Percentiles rank a stretch among this genome's conserved stretches.
phyloP scores from a whole-genome alignment of 805 yeast species.

The Ogataea pignaliae region DNA sequence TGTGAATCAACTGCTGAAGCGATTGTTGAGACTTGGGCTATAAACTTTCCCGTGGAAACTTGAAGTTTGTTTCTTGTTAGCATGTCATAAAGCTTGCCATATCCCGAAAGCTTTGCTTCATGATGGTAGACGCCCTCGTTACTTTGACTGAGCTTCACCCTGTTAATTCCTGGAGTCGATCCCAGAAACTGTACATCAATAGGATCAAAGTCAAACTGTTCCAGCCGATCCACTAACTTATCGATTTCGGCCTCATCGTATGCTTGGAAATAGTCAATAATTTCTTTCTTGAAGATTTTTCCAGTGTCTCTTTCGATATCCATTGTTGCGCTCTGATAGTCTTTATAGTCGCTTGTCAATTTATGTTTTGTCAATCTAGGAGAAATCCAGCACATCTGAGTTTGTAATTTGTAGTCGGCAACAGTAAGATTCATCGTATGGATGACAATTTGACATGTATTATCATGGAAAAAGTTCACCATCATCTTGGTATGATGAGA shows the following conservation, averaged over 20 bases:
- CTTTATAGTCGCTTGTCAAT: neutral
- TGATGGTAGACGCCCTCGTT: neutral
- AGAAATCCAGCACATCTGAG: slow-evolving; percentile 65
- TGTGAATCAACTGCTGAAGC: slow-evolving; percentile 38
- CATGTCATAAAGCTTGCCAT: slow-evolving; percentile 41
- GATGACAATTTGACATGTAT: slow-evolving; percentile 45
- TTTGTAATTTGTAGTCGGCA: slow-evolving; percentile 51
- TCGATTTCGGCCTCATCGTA: slow-evolving; percentile 34
- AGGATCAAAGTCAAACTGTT: slow-evolving; percentile 38
- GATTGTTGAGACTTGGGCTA: slow-evolving; percentile 47
- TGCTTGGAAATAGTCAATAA: slow-evolving; percentile 39
- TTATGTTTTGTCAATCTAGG: slow-evolving; percentile 32
- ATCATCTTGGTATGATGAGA: slow-evolving; percentile 69
- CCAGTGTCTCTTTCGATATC: slow-evolving; percentile 15
- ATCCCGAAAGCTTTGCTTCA: slow-evolving; percentile 34
- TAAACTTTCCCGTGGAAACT: slow-evolving; percentile 25
- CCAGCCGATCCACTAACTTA: slow-evolving; percentile 27
- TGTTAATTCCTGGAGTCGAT: slow-evolving; percentile 46
- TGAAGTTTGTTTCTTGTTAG: slow-evolving; percentile 32
- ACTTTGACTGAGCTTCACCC: slow-evolving; percentile 13
- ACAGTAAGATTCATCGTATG: slow-evolving; percentile 57
- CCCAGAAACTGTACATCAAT: slow-evolving; percentile 51
- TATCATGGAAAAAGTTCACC: slow-evolving; percentile 48
- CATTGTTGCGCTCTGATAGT: slow-evolving; percentile 3
- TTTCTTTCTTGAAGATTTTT: slow-evolving; percentile 39